phyloP scores from a whole-genome alignment of 1,139 yeast genomes.

The Blastobotrys malaysiensis region DNA sequence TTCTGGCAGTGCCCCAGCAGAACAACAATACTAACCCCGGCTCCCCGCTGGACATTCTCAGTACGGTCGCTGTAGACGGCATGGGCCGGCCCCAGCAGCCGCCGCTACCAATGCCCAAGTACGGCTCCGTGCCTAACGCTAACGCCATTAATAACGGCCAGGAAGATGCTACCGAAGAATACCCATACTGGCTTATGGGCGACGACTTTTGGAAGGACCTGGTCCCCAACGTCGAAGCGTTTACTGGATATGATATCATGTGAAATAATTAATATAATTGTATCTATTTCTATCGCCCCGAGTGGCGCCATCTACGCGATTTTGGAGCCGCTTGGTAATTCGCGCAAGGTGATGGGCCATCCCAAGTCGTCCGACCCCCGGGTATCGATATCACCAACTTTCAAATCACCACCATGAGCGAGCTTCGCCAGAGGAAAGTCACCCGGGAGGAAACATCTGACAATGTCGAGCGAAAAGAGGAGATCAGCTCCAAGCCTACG shows the following conservation, averaged over 20 bases:
- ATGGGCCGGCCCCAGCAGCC: background rate
- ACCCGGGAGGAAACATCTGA: background rate
- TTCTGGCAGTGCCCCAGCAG: background rate
- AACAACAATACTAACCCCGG: slow-evolving; percentile 15
- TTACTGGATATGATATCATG: slow-evolving; percentile 27
- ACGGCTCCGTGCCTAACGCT: background rate
- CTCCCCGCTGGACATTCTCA: slow-evolving; percentile 30
- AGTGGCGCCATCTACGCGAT: too few species aligned
- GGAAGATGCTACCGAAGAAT: slow-evolving; percentile 17
- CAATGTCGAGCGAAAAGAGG: slow-evolving; percentile 1
- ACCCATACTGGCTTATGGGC: slow-evolving; percentile 25
- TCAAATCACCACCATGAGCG: background rate
- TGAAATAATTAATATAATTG: too few species aligned
- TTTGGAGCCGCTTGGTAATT: too few species aligned
- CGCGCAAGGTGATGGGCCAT: background rate
- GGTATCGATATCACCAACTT: background rate
- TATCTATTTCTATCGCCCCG: too few species aligned
- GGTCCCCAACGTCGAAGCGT: slow-evolving; percentile 29
- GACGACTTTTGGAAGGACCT: slow-evolving; percentile 32
- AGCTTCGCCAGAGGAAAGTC: slow-evolving; percentile 2
- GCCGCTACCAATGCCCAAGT: background rate
- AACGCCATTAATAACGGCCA: background rate
- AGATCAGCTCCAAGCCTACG: slow-evolving; percentile 13
- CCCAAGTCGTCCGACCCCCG: background rate
- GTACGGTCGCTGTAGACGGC: slow-evolving; percentile 22